Evolutionary conservation across 495 filamentous ascomycete species (phyloP).

Genomic region (Pseudevernia furfuracea): DNA sequence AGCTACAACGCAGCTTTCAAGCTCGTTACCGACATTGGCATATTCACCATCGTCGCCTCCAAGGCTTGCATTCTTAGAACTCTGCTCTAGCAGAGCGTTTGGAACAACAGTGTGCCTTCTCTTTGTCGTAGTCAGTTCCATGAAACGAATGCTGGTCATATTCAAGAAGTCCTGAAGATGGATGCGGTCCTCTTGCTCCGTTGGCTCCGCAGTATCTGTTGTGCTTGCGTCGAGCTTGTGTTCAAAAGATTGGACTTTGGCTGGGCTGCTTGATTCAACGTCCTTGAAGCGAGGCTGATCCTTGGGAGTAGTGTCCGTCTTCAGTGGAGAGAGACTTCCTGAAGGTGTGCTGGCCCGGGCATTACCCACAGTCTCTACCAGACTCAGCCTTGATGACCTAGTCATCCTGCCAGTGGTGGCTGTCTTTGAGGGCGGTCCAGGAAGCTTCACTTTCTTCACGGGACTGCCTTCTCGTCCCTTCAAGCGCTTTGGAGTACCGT

Average conservation of each 20-base stretch:
- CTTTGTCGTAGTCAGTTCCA: conserved; percentile 91
- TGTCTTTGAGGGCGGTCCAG: conserved; percentile 56
- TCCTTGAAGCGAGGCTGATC: conserved; percentile 45
- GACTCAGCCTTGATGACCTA: conserved; percentile 36
- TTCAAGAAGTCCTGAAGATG: conserved; percentile 88
- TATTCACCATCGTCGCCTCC: conserved; percentile 39
- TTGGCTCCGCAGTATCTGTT: conserved; percentile 28
- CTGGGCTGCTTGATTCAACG: conserved; percentile 35
- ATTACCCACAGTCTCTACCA: conserved; percentile 24
- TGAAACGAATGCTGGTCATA: conserved; percentile 92
- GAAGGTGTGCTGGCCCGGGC: conserved; percentile 35
- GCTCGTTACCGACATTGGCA: conserved; percentile 32
- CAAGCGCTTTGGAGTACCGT: conserved; percentile 58
- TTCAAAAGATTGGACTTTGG: conserved; percentile 40
- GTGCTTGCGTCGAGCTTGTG: conserved; percentile 31
- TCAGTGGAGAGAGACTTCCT: conserved; percentile 39
- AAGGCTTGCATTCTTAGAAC: conserved; percentile 34
- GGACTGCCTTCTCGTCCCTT: conserved; percentile 67
- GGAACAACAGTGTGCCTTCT: conserved; percentile 74
- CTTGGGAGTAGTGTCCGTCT: conserved; percentile 41
- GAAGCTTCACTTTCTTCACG: conserved; percentile 65
- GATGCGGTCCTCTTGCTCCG: conserved; percentile 56
- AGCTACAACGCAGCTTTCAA: conserved; percentile 77
- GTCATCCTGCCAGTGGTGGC: conserved; percentile 54
- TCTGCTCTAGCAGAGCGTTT: conserved; percentile 36